Conservation (phyloP, 495 filamentous ascomycete species). For the Penicillium mononematosum region DNA sequence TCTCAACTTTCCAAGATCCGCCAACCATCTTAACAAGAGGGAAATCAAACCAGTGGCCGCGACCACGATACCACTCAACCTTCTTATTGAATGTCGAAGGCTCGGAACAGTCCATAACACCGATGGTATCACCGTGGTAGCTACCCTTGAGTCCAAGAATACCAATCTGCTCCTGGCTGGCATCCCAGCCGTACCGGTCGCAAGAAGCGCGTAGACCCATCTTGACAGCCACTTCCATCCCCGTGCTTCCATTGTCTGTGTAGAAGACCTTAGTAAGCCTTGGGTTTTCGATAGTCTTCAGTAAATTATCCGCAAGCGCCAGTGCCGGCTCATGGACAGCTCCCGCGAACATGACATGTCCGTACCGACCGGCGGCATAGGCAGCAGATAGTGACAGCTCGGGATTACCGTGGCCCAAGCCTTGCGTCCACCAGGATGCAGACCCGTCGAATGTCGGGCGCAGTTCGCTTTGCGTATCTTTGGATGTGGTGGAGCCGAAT, state of each 20-base stretch:
- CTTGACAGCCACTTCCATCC: slow-evolving; percentile 76
- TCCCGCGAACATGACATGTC: slow-evolving; percentile 80
- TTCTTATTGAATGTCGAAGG: slow-evolving; percentile 70
- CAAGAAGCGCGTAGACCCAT: slow-evolving; percentile 69
- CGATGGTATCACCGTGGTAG: slow-evolving; percentile 81
- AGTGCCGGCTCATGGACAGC: slow-evolving; percentile 71
- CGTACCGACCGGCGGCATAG: slow-evolving; percentile 78
- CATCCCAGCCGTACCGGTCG: slow-evolving; percentile 61
- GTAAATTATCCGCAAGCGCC: slow-evolving; percentile 57
- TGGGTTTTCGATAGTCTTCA: slow-evolving; percentile 55
- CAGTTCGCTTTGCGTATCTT: slow-evolving; percentile 32
- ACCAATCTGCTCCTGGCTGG: slow-evolving; percentile 52
- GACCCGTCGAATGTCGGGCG: slow-evolving; percentile 71
- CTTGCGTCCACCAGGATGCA: slow-evolving; percentile 86
- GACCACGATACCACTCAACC: slow-evolving; percentile 75
- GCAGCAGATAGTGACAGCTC: slow-evolving; percentile 65
- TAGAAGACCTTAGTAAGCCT: slow-evolving; percentile 68
- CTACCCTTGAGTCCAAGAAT: slow-evolving; percentile 71
- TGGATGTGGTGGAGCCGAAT: slow-evolving; percentile 22
- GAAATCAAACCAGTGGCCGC: slow-evolving; percentile 74
- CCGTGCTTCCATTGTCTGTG: slow-evolving; percentile 77
- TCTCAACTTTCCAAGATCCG: slow-evolving; percentile 61
- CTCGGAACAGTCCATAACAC: slow-evolving; percentile 76
- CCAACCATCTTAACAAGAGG: slow-evolving; percentile 62
- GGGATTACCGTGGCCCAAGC: slow-evolving; percentile 72